These are phyloP conservation scores for Strobilomyces dryophilus DNA, from an alignment of 768 basidiomycete species.

Conservation along the genomic window DNA sequence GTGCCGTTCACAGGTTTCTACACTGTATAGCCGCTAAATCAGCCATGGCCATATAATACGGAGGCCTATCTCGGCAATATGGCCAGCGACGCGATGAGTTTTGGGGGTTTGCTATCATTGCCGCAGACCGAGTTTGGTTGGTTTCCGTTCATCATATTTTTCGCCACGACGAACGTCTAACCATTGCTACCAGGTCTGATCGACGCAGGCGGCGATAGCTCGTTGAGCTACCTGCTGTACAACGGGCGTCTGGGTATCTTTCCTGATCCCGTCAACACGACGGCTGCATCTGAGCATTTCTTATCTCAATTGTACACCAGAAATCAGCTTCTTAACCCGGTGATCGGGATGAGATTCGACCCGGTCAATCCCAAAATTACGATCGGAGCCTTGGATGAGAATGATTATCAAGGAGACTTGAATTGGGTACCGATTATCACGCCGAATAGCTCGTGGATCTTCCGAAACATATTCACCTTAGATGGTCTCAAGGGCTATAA, in stretches of 20 bases:
- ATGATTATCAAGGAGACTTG: slow-evolving; percentile 18
- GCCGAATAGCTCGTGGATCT: slow-evolving; percentile 7
- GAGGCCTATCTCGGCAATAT: slow-evolving; percentile 9
- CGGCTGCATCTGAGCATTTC: slow-evolving; percentile 16
- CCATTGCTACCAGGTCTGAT: slow-evolving; percentile 8
- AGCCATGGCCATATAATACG: slow-evolving; percentile 13
- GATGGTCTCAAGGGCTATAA: slow-evolving; percentile 21
- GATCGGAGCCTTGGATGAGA: slow-evolving; percentile 22
- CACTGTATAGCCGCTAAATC: slow-evolving; percentile 2
- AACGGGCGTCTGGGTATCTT: slow-evolving; percentile 20
- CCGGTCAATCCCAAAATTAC: slow-evolving; percentile 24
- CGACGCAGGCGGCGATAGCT: slow-evolving; percentile 11
- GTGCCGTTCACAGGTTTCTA: neutral
- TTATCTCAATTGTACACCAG: slow-evolving; percentile 10
- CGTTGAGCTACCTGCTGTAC: slow-evolving; percentile 18
- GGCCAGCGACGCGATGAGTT: slow-evolving; percentile 14
- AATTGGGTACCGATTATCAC: slow-evolving; percentile 21
- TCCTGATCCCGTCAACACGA: slow-evolving; percentile 18
- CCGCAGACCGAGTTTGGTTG: slow-evolving; percentile 13
- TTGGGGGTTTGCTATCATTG: slow-evolving; percentile 12
- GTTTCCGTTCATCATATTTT: neutral
- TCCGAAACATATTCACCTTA: slow-evolving; percentile 5
- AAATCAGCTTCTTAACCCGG: slow-evolving; percentile 19
- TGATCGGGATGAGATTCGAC: slow-evolving; percentile 22
- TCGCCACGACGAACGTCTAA: neutral